Evolutionary conservation across 805 yeast species (phyloP), one percentile per base, ranked within the genome.

Genomic region (Maudiozyma bulderi): DNA sequence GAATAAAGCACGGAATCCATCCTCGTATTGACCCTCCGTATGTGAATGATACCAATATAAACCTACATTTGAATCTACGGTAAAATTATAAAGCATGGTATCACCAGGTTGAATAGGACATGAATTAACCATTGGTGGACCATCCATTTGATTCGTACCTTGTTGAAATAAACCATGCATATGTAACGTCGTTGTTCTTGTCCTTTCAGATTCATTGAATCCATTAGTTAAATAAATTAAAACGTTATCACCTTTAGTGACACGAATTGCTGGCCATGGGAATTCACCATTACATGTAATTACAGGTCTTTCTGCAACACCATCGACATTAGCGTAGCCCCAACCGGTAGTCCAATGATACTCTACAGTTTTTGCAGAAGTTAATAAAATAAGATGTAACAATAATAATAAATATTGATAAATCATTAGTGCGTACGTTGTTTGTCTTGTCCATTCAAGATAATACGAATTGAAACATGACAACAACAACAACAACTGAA

Each of bases 21-120:
- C 98, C 67, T 93, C 90, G 60, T 89, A 89, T 69, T 90, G 95
- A 57, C 90, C 91, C 26, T 75, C 68, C 35, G 90, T 80, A 71
- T 93, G 99, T 32, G 98, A 87, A 69, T 93, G 99, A 74, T 91
- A 93, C 99, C 99, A 93, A 75, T 74, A 93, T 15, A 95, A 78
- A 60, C 99, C 99, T 50, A 74, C 80, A 69, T 93, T 96, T 52
- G 65, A 67, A 45, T 77, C 78, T 52, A 89, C 87, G 30, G 96
- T 84, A 69, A 93, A 93, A 73, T 91, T 89, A 74, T 93, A 93
- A 54, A 82, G 67, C 69, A 79, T 73, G 15, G 85, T 76, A 52
- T 78, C 77, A 48, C 85, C 85, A 6, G 95, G 84, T n/a, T 86
- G 81, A 55, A 88, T 82, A 31, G 96, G 95, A 75, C 98, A 93